A percentile compares a stretch with the other conserved stretches of the same genome.
phyloP scores from a whole-genome alignment of 2,329 filamentous ascomycete genomes.

The Colletotrichum magnum region DNA sequence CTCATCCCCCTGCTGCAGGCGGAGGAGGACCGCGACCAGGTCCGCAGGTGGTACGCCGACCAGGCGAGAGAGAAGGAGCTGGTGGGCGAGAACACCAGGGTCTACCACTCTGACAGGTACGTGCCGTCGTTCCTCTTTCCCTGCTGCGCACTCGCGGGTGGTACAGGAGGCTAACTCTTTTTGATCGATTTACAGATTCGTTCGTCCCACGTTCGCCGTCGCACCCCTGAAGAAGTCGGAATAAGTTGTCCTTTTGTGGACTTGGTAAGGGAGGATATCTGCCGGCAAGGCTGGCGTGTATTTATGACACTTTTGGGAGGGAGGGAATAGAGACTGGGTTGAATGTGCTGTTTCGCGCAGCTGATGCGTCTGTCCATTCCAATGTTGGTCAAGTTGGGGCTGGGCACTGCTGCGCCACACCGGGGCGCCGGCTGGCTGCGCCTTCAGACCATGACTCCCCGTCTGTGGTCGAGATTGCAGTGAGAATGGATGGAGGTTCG shows the following conservation, averaged over 20 bases:
- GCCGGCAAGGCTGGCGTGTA: slow-evolving; percentile 28
- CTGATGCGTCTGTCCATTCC: not conserved
- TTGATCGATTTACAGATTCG: slow-evolving; percentile 69
- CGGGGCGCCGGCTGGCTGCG: no score
- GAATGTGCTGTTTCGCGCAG: not conserved
- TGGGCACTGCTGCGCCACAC: no score
- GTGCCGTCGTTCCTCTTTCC: slow-evolving; percentile 48
- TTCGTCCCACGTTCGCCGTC: slow-evolving; percentile 84
- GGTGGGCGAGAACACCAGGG: slow-evolving; percentile 84
- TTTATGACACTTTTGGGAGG: slow-evolving; percentile 21
- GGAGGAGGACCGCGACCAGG: slow-evolving; percentile 96
- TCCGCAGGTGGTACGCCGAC: slow-evolving; percentile 87
- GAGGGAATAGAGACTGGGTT: slow-evolving; percentile 22
- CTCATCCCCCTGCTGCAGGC: slow-evolving; percentile 94
- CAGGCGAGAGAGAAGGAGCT: slow-evolving; percentile 92
- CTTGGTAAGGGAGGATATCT: not conserved
- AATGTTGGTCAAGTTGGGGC: not conserved
- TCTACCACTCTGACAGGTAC: slow-evolving; percentile 92
- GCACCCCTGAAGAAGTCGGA: slow-evolving; percentile 75
- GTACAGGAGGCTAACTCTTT: not conserved
- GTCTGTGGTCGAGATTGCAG: no score
- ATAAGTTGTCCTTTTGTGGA: slow-evolving; percentile 48
- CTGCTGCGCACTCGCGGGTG: not conserved
- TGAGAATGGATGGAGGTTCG: no score
- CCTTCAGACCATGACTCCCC: no score